Evolutionary conservation across 164 flowering plant species (phyloP), one percentile per base, ranked within the genome.

Genomic region (Vitis vinifera): DNA sequence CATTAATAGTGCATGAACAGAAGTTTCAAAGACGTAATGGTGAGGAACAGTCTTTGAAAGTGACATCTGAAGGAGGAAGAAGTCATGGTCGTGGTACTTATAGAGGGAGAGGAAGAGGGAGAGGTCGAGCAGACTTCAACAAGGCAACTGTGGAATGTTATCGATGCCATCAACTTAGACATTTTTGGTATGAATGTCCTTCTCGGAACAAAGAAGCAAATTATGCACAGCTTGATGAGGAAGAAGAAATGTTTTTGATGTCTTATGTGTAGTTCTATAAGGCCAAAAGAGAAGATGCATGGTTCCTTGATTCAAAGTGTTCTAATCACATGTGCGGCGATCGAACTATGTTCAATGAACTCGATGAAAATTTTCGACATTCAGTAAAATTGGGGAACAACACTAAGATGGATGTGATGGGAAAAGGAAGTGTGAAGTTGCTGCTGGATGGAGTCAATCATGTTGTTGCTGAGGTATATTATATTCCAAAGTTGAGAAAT

Each of bases 181-280:
- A 79, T 68, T 70, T 72, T 63, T 70, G 59, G 47, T 70, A 70
- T 63, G 83, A 77, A 30, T 77, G 83, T 62, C 75, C 79, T 3
- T 2, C 2, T n/a, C 30, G 59, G 62, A 68, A 59, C 16, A 52
- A 71, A 51, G 58, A 68, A 50, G 66, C 27, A 23, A 76, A 79
- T 29, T 79, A 73, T 66, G 75, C 73, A 51, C 62, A 76, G n/a
- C 55, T 73, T 57, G 75, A 37, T 37, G 44, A 37, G 44, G 5
- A 37, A 3, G 44, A 37, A 37, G 44, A 37, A 6, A 37, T 37
- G 62, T 61, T 72, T 16, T 31, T 72, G 37, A 76, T 59, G 73
- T 55, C 49, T 8, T 30, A 55, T 55, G 53, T 62, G 48, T 50
- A 73, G 59, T n/a, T 53, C 56, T 1, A 73, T 31, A 10, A 52